Conservation (phyloP, 164 flowering plant genomes). For the Tinospora cordifolia region DNA sequence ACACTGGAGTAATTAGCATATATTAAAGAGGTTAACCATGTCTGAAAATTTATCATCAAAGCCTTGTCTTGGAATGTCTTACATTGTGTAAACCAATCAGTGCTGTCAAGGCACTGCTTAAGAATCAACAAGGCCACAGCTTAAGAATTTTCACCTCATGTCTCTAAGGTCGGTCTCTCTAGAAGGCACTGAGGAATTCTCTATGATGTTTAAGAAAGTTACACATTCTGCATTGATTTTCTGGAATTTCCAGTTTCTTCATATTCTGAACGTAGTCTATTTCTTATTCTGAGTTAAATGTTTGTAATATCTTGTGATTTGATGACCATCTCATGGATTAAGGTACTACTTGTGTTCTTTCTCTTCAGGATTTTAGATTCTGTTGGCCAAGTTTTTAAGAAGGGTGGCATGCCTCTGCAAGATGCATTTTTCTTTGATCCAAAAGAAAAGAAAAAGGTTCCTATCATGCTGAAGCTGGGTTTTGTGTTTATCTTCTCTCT, state of each 20-base stretch:
- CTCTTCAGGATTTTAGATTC: conserved; percentile 45
- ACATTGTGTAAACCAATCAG: not conserved
- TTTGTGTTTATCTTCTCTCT: not conserved
- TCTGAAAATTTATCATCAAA: not conserved
- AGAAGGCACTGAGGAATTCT: not conserved
- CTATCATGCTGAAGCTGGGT: conserved; percentile 3
- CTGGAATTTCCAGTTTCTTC: not conserved
- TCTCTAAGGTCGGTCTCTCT: not conserved
- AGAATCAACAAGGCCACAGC: not conserved
- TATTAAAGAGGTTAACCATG: not conserved
- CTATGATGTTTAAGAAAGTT: not conserved
- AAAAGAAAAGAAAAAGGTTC: conserved; percentile 84
- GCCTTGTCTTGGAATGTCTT: not conserved
- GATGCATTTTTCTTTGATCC: conserved; percentile 27
- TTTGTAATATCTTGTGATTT: not conserved
- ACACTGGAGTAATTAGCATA: too few relatives aligned
- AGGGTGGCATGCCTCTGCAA: conserved; percentile 25
- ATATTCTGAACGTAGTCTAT: not conserved
- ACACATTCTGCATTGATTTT: not conserved
- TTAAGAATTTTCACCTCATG: not conserved
- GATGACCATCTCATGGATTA: not conserved
- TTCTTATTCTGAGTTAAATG: not conserved
- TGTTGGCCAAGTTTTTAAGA: conserved; percentile 43
- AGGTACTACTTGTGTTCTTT: conserved; percentile 1
- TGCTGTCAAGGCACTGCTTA: not conserved